phyloP scores from a whole-genome alignment of 768 basidiomycete genomes.

The Tylopilus subfusipes region DNA sequence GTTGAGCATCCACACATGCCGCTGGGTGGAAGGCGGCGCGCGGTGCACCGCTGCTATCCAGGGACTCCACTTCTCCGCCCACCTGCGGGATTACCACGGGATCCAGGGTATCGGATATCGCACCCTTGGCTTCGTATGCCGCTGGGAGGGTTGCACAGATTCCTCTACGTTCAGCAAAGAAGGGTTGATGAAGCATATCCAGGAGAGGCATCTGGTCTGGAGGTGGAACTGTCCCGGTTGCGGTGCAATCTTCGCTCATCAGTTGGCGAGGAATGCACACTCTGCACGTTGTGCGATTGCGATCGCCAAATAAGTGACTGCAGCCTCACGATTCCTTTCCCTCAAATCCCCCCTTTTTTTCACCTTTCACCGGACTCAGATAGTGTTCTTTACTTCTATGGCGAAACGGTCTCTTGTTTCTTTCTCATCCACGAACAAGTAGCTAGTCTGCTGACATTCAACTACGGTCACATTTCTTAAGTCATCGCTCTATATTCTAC shows the following conservation, averaged over 20 bases:
- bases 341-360: neutral
- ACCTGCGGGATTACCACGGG: constrained; percentile 22
- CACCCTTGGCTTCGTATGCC: constrained; percentile 14
- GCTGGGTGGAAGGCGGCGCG: constrained; percentile 16
- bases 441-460: constrained; percentile 9
- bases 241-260: constrained; percentile 14
- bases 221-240: constrained; percentile 25
- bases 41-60: constrained; percentile 17
- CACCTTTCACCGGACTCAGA: neutral
- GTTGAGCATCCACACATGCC: constrained; percentile 22
- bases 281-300: constrained; percentile 6
- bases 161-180: constrained; percentile 16
- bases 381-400: neutral
- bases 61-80: constrained; percentile 13
- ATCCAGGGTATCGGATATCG: constrained; percentile 9
- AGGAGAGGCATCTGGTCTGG: constrained; percentile 26
- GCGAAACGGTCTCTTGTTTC: neutral
- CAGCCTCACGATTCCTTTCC: neutral
- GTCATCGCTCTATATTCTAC: neutral
- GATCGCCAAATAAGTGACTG: constrained; percentile 2
- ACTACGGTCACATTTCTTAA: neutral
- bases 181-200: constrained; percentile 23
- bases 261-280: constrained; percentile 20
- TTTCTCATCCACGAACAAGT: neutral
- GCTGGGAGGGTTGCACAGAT: constrained; percentile 26